A percentile compares a stretch with the other conserved stretches of the same genome.
Conservation (phyloP, 305 asterid species). For the Fraxinus baroniana region DNA sequence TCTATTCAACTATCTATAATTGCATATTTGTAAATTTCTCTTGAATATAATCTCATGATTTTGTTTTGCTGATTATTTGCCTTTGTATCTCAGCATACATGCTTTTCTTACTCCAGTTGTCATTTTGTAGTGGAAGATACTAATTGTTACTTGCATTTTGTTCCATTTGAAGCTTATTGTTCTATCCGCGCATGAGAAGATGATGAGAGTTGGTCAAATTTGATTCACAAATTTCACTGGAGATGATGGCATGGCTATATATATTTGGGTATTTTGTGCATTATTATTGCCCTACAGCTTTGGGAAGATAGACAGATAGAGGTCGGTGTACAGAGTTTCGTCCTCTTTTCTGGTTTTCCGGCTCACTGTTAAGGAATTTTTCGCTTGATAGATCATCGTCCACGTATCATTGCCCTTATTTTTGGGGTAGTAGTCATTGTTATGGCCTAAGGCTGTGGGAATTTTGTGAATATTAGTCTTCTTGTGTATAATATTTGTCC, state of each 20-base stretch:
- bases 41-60: background rate
- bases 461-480: constrained; percentile 33
- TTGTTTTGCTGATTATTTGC: background rate
- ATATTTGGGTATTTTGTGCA: constrained; percentile 31
- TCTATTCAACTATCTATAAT: background rate
- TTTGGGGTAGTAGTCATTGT: constrained; percentile 26
- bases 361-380: background rate
- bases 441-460: constrained; percentile 40
- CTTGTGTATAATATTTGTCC: background rate
- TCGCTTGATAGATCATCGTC: constrained; percentile 20
- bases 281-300: constrained; percentile 30
- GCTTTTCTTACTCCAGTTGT: background rate
- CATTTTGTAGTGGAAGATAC: constrained; percentile 1
- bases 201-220: constrained; percentile 12
- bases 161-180: constrained; percentile 28
- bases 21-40: background rate
- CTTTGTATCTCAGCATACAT: background rate
- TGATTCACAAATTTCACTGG: constrained; percentile 13
- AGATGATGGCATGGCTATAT: constrained; percentile 17
- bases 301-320: constrained; percentile 31
- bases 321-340: constrained; percentile 43
- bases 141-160: constrained; percentile 15
- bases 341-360: background rate
- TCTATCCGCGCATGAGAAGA: constrained; percentile 19
- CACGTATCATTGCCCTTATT: constrained; percentile 16